Percentiles rank a stretch among this genome's conserved stretches.
Conservation (phyloP, 805 yeast species). For the Saccharomycopsis capsularis region DNA sequence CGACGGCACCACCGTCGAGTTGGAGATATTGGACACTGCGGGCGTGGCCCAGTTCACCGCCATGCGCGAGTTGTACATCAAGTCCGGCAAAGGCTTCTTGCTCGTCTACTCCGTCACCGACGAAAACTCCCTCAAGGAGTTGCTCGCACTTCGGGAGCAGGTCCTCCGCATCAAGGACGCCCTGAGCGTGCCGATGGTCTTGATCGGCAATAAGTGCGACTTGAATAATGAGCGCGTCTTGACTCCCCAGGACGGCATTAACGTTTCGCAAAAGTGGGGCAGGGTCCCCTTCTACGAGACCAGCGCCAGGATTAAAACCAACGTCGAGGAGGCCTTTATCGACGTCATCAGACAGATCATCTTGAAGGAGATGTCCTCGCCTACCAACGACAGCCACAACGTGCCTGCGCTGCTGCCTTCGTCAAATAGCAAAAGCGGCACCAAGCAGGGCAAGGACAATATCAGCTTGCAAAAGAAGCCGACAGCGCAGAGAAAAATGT, state of each 20-base stretch:
- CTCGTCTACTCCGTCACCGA: conserved; percentile 82
- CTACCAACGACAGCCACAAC: conserved; percentile 3
- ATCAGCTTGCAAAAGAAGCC: background rate
- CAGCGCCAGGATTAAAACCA: conserved; percentile 83
- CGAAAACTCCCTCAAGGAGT: conserved; percentile 66
- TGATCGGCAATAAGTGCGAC: conserved; percentile 90
- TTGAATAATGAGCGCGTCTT: conserved; percentile 67
- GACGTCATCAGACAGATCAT: conserved; percentile 87
- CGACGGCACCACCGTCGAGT: conserved; percentile 78
- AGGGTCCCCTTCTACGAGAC: conserved; percentile 88
- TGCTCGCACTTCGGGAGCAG: conserved; percentile 74
- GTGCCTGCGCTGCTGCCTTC: conserved; percentile 8
- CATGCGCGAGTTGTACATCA: conserved; percentile 83
- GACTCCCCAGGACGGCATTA: conserved; percentile 73
- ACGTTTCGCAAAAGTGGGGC: conserved; percentile 77
- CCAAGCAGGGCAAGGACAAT: background rate
- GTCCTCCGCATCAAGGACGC: conserved; percentile 77
- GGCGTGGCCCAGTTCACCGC: conserved; percentile 95
- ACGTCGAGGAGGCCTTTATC: conserved; percentile 84
- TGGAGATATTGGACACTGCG: conserved; percentile 87
- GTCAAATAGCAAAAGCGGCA: background rate
- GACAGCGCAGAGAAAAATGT: conserved; percentile 16
- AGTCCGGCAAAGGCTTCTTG: conserved; percentile 84
- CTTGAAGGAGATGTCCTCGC: conserved; percentile 48
- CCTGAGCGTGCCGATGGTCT: conserved; percentile 74